Base-by-base conservation (phyloP, 441 rosid genomes). In the Bruguiera hainesii region DNA sequence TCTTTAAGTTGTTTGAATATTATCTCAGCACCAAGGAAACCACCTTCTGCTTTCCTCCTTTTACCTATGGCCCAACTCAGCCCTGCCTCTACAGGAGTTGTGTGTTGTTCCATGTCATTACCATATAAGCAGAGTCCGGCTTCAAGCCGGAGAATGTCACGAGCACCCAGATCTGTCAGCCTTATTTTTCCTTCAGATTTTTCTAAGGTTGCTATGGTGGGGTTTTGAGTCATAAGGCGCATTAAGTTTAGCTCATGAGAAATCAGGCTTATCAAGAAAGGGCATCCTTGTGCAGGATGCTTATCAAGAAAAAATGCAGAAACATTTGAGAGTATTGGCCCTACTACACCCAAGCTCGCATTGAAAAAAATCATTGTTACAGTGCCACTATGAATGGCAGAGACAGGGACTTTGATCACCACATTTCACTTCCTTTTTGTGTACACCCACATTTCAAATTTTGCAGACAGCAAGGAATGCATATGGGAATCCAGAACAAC, bases 51-150 rank as follows among this genome's bases (percentile, higher is more conserved):
- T 68, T 83, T 87, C 68, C 98, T 84, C 61, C 98, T 85, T 79
- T 95, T 91, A 61, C 99, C 98, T 61, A 91, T 89, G 39, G 99
- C 99, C 99, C 99, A 91, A 42, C 88, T 85, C 53, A 94, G 87
- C 3, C 98, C 99, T 13, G 99, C 98, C 79, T 95, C 99, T 21
- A 91, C 90, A 0, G 99, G 97, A 21, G 96, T 68, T 66, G 57
- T 81, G 75, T 95, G 98, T 61, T 90, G 98, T 75, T 90, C 98
- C 96, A 95, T 89, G 84, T 95, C 98, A 25, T 91, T 95, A 6
- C 99, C 99, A 62, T 91, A 95, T 52, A 91, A 78, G 71, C 96
- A 91, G 6, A 95, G 79, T 51, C 95, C 98, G 31, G 97, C 99
- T 82, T 95, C 99, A 30, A 95, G 91, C 59, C 98, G 82, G 64